These are phyloP conservation scores for Rosa rugosa DNA, from an alignment of 306 rosid species.

Conservation along the genomic window DNA sequence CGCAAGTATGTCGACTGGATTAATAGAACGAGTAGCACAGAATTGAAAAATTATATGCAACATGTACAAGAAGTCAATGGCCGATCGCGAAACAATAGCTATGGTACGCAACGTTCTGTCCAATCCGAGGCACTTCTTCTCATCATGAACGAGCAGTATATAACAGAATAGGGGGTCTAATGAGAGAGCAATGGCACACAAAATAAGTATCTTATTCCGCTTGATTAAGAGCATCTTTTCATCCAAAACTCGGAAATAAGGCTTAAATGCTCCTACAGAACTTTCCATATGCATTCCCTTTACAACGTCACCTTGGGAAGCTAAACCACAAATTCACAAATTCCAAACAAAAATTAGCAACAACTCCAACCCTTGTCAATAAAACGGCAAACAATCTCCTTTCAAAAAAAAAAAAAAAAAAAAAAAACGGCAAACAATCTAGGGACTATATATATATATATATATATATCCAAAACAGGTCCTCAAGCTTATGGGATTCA, in stretches of 20 bases:
- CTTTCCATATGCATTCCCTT: background rate
- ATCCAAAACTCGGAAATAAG: background rate
- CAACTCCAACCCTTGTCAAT: too few relatives aligned
- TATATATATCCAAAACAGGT: too few relatives aligned
- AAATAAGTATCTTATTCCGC: slow-evolving; percentile 27
- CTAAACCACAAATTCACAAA: too few relatives aligned
- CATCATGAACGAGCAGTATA: slow-evolving; percentile 14
- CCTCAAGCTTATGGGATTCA: too few relatives aligned
- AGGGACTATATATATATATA: too few relatives aligned
- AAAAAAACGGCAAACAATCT: too few relatives aligned
- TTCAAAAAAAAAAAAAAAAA: too few relatives aligned
- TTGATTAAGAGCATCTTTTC: background rate
- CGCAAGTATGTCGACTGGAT: background rate
- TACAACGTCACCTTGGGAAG: too few relatives aligned
- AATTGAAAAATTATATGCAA: slow-evolving; percentile 6
- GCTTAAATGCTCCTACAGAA: background rate
- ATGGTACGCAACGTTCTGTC: slow-evolving; percentile 18
- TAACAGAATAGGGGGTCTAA: slow-evolving; percentile 40
- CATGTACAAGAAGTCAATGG: slow-evolving; percentile 20
- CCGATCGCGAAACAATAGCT: slow-evolving; percentile 23
- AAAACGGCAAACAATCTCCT: too few relatives aligned
- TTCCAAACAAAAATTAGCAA: too few relatives aligned
- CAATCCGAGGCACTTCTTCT: slow-evolving; percentile 19
- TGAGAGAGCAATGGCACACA: slow-evolving; percentile 27
- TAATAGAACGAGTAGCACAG: background rate